Base-by-base conservation (phyloP, 768 basidiomycete species). In the Mycena alexandri region DNA sequence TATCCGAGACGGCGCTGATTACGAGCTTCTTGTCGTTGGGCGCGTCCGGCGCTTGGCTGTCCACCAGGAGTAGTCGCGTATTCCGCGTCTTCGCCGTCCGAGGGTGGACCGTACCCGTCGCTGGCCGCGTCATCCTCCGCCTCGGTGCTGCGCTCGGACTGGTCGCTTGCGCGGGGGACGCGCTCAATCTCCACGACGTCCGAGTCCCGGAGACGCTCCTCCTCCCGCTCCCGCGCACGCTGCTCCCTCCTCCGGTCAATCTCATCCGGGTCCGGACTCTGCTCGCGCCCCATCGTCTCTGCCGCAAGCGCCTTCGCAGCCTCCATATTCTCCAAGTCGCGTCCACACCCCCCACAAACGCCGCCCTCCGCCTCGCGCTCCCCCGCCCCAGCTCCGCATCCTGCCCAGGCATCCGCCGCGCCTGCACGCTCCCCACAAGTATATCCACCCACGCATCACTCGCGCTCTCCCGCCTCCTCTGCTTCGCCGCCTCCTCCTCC, bases 361-460 rank as follows among this genome's bases (percentile, higher is more conserved):
- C 61, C 74, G 81, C 72, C 75, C 80, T 60, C 75, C 81, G 71
- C 71, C 72, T 61, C 70, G 77, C 62, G 54, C 72, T 54, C 72
- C 75, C 72, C 59, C 72, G 43, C 46, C 21, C 8, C 65, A 79
- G 61, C 67, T 80, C 70, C 5, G 80, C 87, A 53, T 90, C 90
- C 75, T 91, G 90, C 9, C 82, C 85, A 1, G 75, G 84, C 74
- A 90, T 76, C 46, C 89, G 78, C 47, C 89, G 79, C 41, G 71
- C 76, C 69, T 85, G 86, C 52, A 76, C 24, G 16, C 76, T 86
- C 48, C 88, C 89, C 3, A 95, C 93, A 12, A 94, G 79, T 46
- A 95, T 95, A 78, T 95, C 94, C 46, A 95, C 93, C 93, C 93
- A 94, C 5, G 93, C 92, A 73, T 95, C 94, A 56, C 92, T 90